Evolutionary conservation across 1,284 basidiomycete genomes (phyloP).

Genomic region (Agaricales sp.): DNA sequence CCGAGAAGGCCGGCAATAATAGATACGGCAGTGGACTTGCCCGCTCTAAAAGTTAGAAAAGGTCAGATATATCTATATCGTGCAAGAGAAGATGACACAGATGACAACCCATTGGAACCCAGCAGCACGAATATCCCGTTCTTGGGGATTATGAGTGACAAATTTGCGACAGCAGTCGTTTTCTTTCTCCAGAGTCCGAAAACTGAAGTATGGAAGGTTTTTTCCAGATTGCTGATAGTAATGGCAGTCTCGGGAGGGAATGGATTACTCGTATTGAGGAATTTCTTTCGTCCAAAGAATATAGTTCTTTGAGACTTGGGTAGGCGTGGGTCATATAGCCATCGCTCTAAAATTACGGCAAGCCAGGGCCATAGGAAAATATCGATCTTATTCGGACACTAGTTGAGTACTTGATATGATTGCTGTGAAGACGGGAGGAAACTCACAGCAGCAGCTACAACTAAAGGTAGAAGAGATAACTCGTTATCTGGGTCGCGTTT

Average conservation of each 20-base stretch:
- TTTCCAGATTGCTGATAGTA: slow-evolving; percentile 46
- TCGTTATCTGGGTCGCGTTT: slow-evolving; percentile 49
- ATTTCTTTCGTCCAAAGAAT: slow-evolving; percentile 5
- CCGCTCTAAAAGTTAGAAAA: slow-evolving; percentile 49
- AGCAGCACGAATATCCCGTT: slow-evolving; percentile 67
- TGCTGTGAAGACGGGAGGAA: slow-evolving; percentile 4
- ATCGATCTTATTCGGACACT: slow-evolving; percentile 35
- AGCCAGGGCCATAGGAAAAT: slow-evolving; percentile 64
- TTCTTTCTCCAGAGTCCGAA: slow-evolving; percentile 19
- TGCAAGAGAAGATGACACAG: not conserved
- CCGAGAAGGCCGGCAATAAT: slow-evolving; percentile 55
- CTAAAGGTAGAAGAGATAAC: slow-evolving; percentile 44
- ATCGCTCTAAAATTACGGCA: slow-evolving; percentile 47
- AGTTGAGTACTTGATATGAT: not conserved
- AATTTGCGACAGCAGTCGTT: slow-evolving; percentile 52
- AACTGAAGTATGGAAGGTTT: slow-evolving; percentile 38
- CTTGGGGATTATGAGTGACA: slow-evolving; percentile 57
- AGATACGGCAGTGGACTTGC: slow-evolving; percentile 68
- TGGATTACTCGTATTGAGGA: not conserved
- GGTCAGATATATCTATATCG: not conserved
- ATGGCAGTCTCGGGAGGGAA: slow-evolving; percentile 40
- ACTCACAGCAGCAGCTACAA: slow-evolving; percentile 55
- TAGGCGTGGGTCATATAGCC: slow-evolving; percentile 49
- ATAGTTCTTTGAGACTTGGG: slow-evolving; percentile 18
- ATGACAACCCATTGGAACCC: slow-evolving; percentile 57